Evolutionary conservation across 2,329 filamentous ascomycete genomes (phyloP).

Genomic region (Calonectria pteridis): DNA sequence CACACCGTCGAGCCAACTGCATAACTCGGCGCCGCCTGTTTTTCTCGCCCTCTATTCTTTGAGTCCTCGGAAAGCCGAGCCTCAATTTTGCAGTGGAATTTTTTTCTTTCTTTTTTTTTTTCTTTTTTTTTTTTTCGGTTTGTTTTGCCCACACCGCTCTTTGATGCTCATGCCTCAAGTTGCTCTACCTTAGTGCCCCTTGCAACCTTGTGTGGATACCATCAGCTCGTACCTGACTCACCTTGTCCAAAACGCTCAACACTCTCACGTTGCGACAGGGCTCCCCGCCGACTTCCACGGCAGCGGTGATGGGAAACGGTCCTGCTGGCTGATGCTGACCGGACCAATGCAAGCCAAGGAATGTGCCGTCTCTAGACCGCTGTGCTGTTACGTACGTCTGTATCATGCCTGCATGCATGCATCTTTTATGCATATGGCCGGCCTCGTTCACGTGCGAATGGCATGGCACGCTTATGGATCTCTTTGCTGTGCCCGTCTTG

Average conservation of each 20-base stretch:
- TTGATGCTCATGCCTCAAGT: constrained; percentile 40
- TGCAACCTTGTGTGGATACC: constrained; percentile 31
- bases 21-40: constrained; percentile 25
- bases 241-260: constrained; percentile 26
- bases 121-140: neutral
- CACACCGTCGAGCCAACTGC: constrained; percentile 33
- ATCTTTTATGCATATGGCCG: constrained; percentile 40
- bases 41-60: constrained; percentile 34
- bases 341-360: constrained; percentile 28
- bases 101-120: neutral
- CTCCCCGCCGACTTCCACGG: constrained; percentile 24
- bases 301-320: constrained; percentile 26
- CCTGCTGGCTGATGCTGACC: constrained; percentile 23
- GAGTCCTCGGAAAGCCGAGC: constrained; percentile 27
- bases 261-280: constrained; percentile 23
- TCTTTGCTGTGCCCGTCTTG: constrained; percentile 32
- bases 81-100: neutral
- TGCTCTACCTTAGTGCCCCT: constrained; percentile 28
- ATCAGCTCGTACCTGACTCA: constrained; percentile 31
- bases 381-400: constrained; percentile 39
- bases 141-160: constrained; percentile 42
- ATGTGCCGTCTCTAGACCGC: constrained; percentile 33
- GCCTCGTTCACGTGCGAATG: constrained; percentile 42
- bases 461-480: constrained; percentile 37
- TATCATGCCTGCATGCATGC: constrained; percentile 42